Percentiles rank a stretch among this genome's conserved stretches.
phyloP scores from a whole-genome alignment of 108 stramenopile genomes.

The Bacterosira constricta region DNA sequence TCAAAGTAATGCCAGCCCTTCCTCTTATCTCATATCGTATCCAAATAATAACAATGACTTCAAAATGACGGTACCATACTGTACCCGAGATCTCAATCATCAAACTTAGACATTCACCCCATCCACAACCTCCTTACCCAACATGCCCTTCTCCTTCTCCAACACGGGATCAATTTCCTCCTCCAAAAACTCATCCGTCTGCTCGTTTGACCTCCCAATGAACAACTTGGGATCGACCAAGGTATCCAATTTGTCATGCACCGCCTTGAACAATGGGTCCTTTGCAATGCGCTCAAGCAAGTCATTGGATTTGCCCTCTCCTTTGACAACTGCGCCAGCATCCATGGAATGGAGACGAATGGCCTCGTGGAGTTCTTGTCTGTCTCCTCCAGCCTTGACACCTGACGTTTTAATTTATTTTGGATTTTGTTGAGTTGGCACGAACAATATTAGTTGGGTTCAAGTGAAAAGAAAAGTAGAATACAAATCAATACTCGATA shows the following conservation, averaged over 20 bases:
- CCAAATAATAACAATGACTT: too few species aligned
- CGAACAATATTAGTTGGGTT: conserved; percentile 4
- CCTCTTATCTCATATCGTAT: too few species aligned
- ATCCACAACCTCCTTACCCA: conserved; percentile 83
- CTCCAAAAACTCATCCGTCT: conserved; percentile 93
- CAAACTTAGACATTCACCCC: conserved; percentile 89
- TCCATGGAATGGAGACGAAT: conserved; percentile 98
- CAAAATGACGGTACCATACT: too few species aligned
- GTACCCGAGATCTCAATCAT: neutral
- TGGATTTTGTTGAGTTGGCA: too few species aligned
- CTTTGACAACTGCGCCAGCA: conserved; percentile 97
- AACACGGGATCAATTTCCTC: conserved; percentile 92
- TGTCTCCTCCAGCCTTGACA: conserved; percentile 97
- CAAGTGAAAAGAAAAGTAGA: neutral
- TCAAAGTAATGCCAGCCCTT: too few species aligned
- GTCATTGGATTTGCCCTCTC: conserved; percentile 97
- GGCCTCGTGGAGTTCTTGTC: conserved; percentile 97
- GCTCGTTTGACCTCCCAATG: conserved; percentile 94
- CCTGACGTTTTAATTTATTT: too few species aligned
- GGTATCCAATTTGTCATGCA: conserved; percentile 88
- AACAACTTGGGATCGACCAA: conserved; percentile 94
- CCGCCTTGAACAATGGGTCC: conserved; percentile 87
- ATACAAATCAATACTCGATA: neutral
- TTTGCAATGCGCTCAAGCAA: conserved; percentile 92
- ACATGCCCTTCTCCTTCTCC: conserved; percentile 69